Conservation (phyloP, 345 rosid species). For the Gossypium rotundifolium region DNA sequence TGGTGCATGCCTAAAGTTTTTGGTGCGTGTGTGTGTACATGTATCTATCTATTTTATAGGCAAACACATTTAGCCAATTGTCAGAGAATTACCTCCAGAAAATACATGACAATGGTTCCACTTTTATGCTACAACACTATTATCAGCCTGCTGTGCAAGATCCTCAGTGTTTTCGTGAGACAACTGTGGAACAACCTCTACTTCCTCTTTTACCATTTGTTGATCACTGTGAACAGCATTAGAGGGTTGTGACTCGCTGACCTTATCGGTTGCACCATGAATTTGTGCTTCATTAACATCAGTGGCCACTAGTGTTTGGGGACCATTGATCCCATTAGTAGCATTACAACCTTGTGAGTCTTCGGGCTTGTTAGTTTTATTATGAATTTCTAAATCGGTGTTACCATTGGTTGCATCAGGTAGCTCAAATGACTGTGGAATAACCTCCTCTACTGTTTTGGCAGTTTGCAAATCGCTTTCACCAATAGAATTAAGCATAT, state of each 20-base stretch:
- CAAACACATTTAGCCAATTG: conserved; percentile 9
- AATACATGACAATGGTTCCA: conserved; percentile 8
- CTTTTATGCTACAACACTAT: conserved; percentile 14
- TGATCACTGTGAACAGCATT: conserved; percentile 23
- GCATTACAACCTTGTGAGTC: conserved; percentile 13
- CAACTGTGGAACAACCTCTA: conserved; percentile 19
- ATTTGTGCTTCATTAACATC: conserved; percentile 14
- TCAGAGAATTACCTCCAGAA: conserved; percentile 15
- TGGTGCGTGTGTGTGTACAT: background rate
- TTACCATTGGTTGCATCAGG: conserved; percentile 33
- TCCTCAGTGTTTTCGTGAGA: conserved; percentile 19
- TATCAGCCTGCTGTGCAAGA: conserved; percentile 18
- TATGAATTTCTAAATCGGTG: conserved; percentile 27
- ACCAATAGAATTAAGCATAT: conserved; percentile 14
- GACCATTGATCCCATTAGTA: conserved; percentile 17
- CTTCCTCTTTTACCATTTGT: conserved; percentile 8
- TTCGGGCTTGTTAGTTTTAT: conserved; percentile 10
- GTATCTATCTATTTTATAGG: background rate
- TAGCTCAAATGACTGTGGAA: conserved; percentile 22
- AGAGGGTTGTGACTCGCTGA: conserved; percentile 21
- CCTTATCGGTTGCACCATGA: conserved; percentile 7
- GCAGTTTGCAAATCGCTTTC: conserved; percentile 19
- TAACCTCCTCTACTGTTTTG: conserved; percentile 16
- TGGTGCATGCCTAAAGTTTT: background rate
- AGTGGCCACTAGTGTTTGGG: conserved; percentile 8